Conservation (phyloP, 179 eudicot genomes). For the Corrigiola litoralis region DNA sequence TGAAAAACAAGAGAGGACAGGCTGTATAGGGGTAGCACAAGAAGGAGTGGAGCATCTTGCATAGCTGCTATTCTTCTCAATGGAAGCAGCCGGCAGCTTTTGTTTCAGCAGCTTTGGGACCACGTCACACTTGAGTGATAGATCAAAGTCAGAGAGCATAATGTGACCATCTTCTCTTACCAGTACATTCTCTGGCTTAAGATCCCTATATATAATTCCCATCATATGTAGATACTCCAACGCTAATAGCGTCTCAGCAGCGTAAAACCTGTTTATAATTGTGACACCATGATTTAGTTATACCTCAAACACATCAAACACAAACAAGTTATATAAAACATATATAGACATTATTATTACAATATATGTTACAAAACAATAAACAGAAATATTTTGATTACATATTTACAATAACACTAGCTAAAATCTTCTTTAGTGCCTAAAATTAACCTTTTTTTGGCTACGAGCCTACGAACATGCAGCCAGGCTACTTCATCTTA, state of each 20-base stretch:
- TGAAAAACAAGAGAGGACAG: conserved; percentile 70
- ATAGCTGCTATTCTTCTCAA: background rate
- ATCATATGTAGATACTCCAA: conserved; percentile 80
- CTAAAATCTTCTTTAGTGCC: no score
- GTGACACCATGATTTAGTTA: background rate
- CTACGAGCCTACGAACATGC: no score
- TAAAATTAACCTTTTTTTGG: no score
- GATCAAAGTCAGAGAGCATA: conserved; percentile 72
- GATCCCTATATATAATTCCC: conserved; percentile 71
- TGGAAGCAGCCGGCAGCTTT: conserved; percentile 20
- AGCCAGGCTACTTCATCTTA: no score
- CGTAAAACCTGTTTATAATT: conserved; percentile 59
- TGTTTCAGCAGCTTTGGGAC: conserved; percentile 52
- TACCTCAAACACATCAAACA: background rate
- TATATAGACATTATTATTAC: no score
- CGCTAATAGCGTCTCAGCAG: conserved; percentile 63
- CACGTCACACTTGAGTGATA: conserved; percentile 69
- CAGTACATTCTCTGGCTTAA: conserved; percentile 71
- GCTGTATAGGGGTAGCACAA: conserved; percentile 53
- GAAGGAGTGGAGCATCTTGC: conserved; percentile 44
- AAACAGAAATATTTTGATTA: no score
- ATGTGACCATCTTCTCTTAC: conserved; percentile 79
- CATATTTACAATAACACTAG: no score
- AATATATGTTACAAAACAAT: no score
- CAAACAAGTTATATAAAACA: background rate